Evolutionary conservation across 768 basidiomycete species (phyloP), one percentile per base, ranked within the genome.

Genomic region (Kwoniella sp.): DNA sequence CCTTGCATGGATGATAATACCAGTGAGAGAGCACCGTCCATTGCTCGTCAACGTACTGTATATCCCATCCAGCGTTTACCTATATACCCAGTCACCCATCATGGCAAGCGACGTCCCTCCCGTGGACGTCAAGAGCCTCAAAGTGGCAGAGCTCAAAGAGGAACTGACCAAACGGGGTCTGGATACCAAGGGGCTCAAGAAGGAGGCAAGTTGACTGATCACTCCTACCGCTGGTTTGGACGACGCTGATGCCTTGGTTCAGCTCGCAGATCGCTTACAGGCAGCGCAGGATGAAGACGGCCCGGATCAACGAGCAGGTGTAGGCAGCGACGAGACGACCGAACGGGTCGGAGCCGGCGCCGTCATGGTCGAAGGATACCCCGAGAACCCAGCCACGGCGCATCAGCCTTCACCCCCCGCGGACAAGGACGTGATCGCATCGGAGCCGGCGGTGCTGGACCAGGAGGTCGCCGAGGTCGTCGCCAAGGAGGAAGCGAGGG

Each of bases 131-230:
- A 43, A 51, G 23, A 27, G 37, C 3, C 58, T 70, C 33, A 70
- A 70, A 40, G 68, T 70, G 11, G 65, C 57, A 27, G 72, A 73
- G 32, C 65, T 73, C 29, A 66, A 69, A 50, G 66, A 69, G 14
- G 68, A 73, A 51, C 63, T 73, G 9, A 43, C 65, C 11, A 63
- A 59, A 34, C 50, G 69, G 27, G 70, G 68, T 6, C 52, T 71
- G 12, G 61, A 66, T 9, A 67, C 65, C 26, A 66, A 59, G 25
- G 72, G 72, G 10, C 54, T 71, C 10, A 73, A 73, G 55, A 67
- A 65, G 52, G 69, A 64, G 50, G 70, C 69, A 41, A 67, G 66
- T 63, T 10, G 4, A 3, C 7, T 40, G n/a, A n/a, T n/a, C n/a
- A n/a, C n/a, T n/a, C n/a, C n/a, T n/a, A 5, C n/a, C 17, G 11